A percentile compares a stretch with the other conserved stretches of the same genome.
Evolutionary conservation across 2,329 filamentous ascomycete genomes (phyloP).

Genomic region (Colletotrichum neosansevieriae): DNA sequence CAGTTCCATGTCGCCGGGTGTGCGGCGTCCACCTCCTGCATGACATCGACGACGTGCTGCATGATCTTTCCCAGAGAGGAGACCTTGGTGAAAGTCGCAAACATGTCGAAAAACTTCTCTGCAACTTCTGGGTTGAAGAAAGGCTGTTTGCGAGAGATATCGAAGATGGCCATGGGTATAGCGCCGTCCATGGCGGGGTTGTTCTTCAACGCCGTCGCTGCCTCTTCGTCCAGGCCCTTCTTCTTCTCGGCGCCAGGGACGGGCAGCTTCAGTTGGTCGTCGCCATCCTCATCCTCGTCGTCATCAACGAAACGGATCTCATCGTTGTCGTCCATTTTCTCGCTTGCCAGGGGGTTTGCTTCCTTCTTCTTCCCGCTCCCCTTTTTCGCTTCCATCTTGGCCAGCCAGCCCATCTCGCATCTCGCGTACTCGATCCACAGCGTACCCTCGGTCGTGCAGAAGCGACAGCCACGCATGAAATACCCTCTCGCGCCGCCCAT

Average conservation of each 20-base stretch:
- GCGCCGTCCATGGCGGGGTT: constrained; percentile 92
- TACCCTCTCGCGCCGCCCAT: constrained; percentile 86
- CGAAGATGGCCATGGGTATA: constrained; percentile 92
- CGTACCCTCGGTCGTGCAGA: constrained; percentile 80
- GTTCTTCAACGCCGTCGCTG: constrained; percentile 68
- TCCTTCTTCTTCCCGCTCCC: constrained; percentile 71
- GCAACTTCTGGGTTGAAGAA: constrained; percentile 75
- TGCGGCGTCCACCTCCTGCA: constrained; percentile 70
- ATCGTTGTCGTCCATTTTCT: constrained; percentile 62
- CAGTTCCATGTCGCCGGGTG: constrained; percentile 76
- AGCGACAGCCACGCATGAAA: constrained; percentile 90
- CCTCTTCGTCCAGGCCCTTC: constrained; percentile 63
- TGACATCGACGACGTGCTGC: constrained; percentile 76
- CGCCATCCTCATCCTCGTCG: constrained; percentile 57
- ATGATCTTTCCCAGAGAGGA: constrained; percentile 75
- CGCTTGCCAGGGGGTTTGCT: constrained; percentile 58
- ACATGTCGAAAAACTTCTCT: constrained; percentile 84
- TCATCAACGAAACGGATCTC: constrained; percentile 58
- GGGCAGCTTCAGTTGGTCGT: constrained; percentile 57
- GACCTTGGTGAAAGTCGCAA: constrained; percentile 76
- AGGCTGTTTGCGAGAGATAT: constrained; percentile 83
- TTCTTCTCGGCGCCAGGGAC: constrained; percentile 57
- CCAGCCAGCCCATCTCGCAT: constrained; percentile 92
- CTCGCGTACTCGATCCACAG: constrained; percentile 93
- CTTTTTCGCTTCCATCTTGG: constrained; percentile 81